Evolutionary conservation across 345 rosid species (phyloP), one percentile per base, ranked within the genome.

Genomic region (Lumnitzera littorea): DNA sequence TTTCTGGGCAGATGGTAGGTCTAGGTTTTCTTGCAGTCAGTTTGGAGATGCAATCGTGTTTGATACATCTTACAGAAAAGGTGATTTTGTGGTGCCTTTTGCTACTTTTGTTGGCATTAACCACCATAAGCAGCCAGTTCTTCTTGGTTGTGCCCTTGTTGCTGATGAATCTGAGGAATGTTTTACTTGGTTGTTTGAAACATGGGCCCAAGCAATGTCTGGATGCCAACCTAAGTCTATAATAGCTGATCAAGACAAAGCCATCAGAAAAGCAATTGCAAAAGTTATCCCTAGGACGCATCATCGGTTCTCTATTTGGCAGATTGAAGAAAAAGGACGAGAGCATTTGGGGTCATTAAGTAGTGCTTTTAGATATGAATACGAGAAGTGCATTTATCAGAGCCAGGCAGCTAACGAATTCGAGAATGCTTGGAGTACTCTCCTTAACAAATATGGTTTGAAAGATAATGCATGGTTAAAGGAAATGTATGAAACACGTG

Each of bases 1-100:
- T 47, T 91, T 91, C 67, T 89, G 96, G 98, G 96, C 88, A 0
- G 98, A 91, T 69, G 84, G 98, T 46, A 81, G 94, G 82, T 84
- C 86, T 48, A 85, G 98, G 75, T 89, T 82, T 64, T 80, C 91
- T 13, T 80, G 95, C 67, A 87, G 92, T 72, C 96, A 89, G 58
- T 91, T 89, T 49, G 91, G 96, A 24, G 96, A 91, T 79, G 73
- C 72, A 0, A 36, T 91, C 61, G 72, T 83, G 25, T 72, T 89
- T 8, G 91, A 91, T 72, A 85, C 96, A 66, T 89, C 95, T 2
- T 89, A 87, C 69, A 83, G 86, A 76, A 78, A 71, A 69, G 75
- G 75, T 69, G 74, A 64, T 68, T 75, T 77, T 70, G 58, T 74
- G 36, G 79, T 87, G 60, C 96, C 96, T 8, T 89, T 89, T 64